phyloP scores from a whole-genome alignment of 2,329 filamentous ascomycete species.

The Ascochyta rabiei region DNA sequence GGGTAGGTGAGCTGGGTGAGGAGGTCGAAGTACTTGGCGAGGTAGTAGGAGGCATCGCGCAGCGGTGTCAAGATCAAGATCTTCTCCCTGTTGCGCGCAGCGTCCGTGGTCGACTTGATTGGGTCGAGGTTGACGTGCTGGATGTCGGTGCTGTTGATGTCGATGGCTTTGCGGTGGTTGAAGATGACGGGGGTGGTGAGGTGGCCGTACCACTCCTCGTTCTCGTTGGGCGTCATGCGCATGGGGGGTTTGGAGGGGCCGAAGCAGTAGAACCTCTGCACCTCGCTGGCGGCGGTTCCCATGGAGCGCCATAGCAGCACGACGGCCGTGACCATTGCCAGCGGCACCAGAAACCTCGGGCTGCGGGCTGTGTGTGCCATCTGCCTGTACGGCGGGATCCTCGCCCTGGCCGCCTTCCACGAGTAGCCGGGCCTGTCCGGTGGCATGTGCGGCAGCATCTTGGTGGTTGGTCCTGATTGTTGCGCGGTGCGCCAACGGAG shows the following conservation, averaged over 20 bases:
- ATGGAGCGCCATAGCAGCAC: slow-evolving; percentile 89
- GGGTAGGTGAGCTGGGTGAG: slow-evolving; percentile 89
- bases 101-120: slow-evolving; percentile 80
- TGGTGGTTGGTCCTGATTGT: slow-evolving; percentile 16
- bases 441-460: slow-evolving; percentile 83
- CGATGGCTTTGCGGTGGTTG: slow-evolving; percentile 89
- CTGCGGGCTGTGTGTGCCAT: slow-evolving; percentile 68
- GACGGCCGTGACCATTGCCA: slow-evolving; percentile 72
- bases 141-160: slow-evolving; percentile 82
- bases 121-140: slow-evolving; percentile 82
- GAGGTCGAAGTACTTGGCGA: slow-evolving; percentile 92
- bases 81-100: slow-evolving; percentile 79
- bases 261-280: slow-evolving; percentile 99
- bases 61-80: slow-evolving; percentile 92
- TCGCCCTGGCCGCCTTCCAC: slow-evolving; percentile 87
- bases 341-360: slow-evolving; percentile 76
- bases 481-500: slow-evolving; percentile 15
- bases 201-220: slow-evolving; percentile 86
- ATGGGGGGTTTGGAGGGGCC: slow-evolving; percentile 94
- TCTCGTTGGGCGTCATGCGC: slow-evolving; percentile 91
- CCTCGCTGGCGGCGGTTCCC: slow-evolving; percentile 77
- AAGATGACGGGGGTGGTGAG: slow-evolving; percentile 92
- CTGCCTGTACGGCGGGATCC: slow-evolving; percentile 77
- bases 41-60: slow-evolving; percentile 81
- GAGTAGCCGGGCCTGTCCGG: slow-evolving; percentile 62